Base-by-base conservation (phyloP, 163 green algal genomes). In the Chlorella variabilis region DNA sequence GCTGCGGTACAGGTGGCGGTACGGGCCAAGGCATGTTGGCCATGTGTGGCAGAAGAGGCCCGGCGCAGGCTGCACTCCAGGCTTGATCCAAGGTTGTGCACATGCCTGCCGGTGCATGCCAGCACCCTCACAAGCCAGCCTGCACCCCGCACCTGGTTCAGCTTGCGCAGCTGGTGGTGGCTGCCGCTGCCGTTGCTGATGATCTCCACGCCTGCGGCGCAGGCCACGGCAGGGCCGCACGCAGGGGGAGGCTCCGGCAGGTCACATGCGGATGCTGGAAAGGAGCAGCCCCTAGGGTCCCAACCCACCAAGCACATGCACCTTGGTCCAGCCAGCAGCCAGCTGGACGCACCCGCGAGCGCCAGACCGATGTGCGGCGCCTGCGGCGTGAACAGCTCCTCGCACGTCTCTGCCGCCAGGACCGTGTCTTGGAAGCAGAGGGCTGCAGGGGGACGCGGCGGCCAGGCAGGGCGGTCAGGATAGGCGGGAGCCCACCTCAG, bases 311-410 rank as follows among this genome's bases (percentile, higher is more conserved):
- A n/a, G n/a, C n/a, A n/a, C n/a, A n/a, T n/a, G n/a, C n/a, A n/a
- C n/a, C n/a, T n/a, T n/a, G n/a, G n/a, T n/a, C n/a, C n/a, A n/a
- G n/a, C n/a, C n/a, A n/a, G n/a, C n/a, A n/a, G n/a, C n/a, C n/a
- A 20, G 31, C 23, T 31, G 3, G 11, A 49, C 48, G 0, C n/a
- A 82, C 77, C 77, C 36, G 84, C 82, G 29, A 94, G 87, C 0
- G 90, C 88, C 23, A 93, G 80, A 5, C 49, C 81, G 33, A 91
- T 92, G 84, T 93, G 89, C 1, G 88, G 90, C 21, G 90, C 80
- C 15, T 87, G 48, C 2, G 97, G 97, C 2, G 97, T 99, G 92
- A 99, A 99, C 39, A 99, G 90, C 92, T 99, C 97, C 87, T 99
- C 96, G 71, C 96, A 99, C 1, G 95, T 98, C 84, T 99, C 96